Conservation (phyloP, 139 green algal species). For the Prasinococcaceae sp. region DNA sequence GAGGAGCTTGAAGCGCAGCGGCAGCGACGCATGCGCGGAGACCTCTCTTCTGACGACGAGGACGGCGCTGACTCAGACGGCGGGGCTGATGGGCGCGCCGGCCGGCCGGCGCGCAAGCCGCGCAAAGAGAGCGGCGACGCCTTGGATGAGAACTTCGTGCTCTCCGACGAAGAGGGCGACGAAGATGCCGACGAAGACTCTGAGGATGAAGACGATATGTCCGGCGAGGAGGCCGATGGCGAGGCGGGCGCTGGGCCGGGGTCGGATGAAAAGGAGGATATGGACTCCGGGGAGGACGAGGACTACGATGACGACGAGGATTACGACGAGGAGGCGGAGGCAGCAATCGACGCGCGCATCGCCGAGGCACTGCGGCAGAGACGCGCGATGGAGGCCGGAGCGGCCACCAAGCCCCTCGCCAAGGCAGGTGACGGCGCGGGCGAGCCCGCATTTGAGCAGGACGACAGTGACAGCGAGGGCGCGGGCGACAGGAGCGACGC, state of each 20-base stretch:
- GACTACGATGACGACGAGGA: slow-evolving; percentile 22
- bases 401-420: not conserved
- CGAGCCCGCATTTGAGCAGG: slow-evolving; percentile 4
- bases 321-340: slow-evolving; percentile 11
- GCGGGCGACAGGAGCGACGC: not conserved
- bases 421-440: slow-evolving; percentile 1
- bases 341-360: not conserved
- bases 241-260: slow-evolving; percentile 5
- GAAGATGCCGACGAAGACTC: slow-evolving; percentile 24
- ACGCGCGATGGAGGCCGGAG: not conserved
- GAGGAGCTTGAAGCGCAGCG: slow-evolving; percentile 53
- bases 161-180: slow-evolving; percentile 23
- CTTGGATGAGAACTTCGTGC: slow-evolving; percentile 18
- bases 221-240: slow-evolving; percentile 9
- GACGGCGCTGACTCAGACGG: slow-evolving; percentile 16
- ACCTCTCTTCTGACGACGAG: not conserved
- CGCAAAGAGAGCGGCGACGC: slow-evolving; percentile 3
- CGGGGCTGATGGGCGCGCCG: slow-evolving; percentile 13
- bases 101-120: not conserved
- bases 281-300: slow-evolving; percentile 12
- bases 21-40: slow-evolving; percentile 43
- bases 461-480: not conserved
- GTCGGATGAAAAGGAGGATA: slow-evolving; percentile 3
- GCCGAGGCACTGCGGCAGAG: slow-evolving; percentile 1
- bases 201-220: slow-evolving; percentile 11